These are phyloP conservation scores for Zygosaccharomyces siamensis DNA, from an alignment of 805 yeast species.

Conservation along the genomic window DNA sequence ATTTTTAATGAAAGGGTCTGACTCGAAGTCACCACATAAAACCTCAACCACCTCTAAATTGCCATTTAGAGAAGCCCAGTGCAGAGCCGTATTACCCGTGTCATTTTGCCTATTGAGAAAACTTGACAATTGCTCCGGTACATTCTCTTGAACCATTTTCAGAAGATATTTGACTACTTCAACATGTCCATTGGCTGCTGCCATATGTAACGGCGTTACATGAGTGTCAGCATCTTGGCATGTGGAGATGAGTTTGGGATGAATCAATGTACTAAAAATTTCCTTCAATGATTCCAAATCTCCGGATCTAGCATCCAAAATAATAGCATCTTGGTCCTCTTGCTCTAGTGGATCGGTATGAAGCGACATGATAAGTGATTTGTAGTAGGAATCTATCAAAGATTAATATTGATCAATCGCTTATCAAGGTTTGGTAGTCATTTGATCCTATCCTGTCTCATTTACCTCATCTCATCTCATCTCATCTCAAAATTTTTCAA, in stretches of 20 bases:
- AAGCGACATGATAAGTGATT: conserved; percentile 22
- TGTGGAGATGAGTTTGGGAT: conserved; percentile 39
- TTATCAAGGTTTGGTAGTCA: background rate
- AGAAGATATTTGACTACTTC: conserved; percentile 62
- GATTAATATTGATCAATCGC: background rate
- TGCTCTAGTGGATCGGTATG: conserved; percentile 41
- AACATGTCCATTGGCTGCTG: conserved; percentile 88
- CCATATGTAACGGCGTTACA: conserved; percentile 87
- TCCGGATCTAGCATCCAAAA: conserved; percentile 83
- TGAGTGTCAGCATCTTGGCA: conserved; percentile 60
- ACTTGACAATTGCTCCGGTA: conserved; percentile 39
- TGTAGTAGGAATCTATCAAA: background rate
- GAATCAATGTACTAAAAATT: conserved; percentile 55
- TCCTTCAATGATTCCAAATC: conserved; percentile 72
- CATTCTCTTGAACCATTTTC: conserved; percentile 36
- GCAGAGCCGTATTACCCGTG: conserved; percentile 89
- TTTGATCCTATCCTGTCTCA: conserved; percentile 1
- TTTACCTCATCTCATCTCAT: conserved; percentile 17
- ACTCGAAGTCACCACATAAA: conserved; percentile 67
- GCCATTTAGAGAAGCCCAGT: conserved; percentile 94
- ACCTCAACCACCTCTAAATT: conserved; percentile 64
- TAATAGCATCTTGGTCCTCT: conserved; percentile 78
- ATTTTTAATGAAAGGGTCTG: conserved; percentile 79
- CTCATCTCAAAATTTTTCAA: conserved; percentile 4
- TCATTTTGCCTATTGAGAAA: conserved; percentile 56